Percentiles rank a stretch among this genome's conserved stretches.
These are phyloP conservation scores for Gastrolobium villosum DNA, from an alignment of 306 rosid species.

Conservation along the genomic window DNA sequence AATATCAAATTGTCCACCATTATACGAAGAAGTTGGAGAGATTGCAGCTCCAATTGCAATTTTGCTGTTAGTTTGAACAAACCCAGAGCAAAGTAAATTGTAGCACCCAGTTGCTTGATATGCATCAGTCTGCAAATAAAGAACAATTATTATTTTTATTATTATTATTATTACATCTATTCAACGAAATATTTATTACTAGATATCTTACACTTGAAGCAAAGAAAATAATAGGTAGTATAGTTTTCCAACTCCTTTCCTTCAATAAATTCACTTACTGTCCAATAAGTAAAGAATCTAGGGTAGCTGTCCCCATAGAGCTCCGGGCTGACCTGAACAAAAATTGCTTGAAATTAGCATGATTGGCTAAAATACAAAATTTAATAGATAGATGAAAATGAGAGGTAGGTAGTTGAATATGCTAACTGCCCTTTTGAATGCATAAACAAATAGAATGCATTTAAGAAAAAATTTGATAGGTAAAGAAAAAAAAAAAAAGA, in stretches of 20 bases:
- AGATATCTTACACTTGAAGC: slow-evolving; percentile 33
- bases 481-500: not conserved
- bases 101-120: slow-evolving; percentile 88
- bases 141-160: not conserved
- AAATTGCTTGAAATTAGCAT: slow-evolving; percentile 55
- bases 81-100: slow-evolving; percentile 83
- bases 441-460: slow-evolving; percentile 30
- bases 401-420: slow-evolving; percentile 62
- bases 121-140: slow-evolving; percentile 71
- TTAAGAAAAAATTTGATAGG: slow-evolving; percentile 14
- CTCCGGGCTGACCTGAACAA: slow-evolving; percentile 79
- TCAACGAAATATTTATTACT: not conserved
- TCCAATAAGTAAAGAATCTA: slow-evolving; percentile 88
- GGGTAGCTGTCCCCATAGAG: slow-evolving; percentile 83
- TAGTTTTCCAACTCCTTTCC: slow-evolving; percentile 18
- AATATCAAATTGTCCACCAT: slow-evolving; percentile 79
- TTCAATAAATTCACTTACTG: slow-evolving; percentile 62
- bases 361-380: slow-evolving; percentile 42
- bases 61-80: slow-evolving; percentile 76
- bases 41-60: slow-evolving; percentile 86
- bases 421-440: slow-evolving; percentile 55
- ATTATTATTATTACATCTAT: not conserved
- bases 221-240: not conserved
- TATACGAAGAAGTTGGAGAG: slow-evolving; percentile 73
- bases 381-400: slow-evolving; percentile 35